Evolutionary conservation across 2,329 filamentous ascomycete species (phyloP), one percentile per base, ranked within the genome.

Genomic region (Calonectria crousiana): DNA sequence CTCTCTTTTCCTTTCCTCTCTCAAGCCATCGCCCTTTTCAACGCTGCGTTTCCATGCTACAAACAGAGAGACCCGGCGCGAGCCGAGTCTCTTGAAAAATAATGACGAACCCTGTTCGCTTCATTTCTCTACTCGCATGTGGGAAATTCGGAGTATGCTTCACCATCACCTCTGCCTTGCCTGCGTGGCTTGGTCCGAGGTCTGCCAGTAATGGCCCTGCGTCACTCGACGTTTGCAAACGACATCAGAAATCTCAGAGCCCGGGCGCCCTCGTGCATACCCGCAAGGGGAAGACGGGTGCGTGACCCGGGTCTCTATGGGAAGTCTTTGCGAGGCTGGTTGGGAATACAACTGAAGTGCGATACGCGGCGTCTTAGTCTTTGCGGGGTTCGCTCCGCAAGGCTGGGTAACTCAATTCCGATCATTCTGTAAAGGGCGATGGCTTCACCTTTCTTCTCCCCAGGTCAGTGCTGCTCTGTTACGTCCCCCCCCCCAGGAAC

Each of bases 141-240:
- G 95, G 95, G 95, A 97, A 97, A 97, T 96, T 97, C 95, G 95
- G 95, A 97, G 95, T 94, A 97, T 93, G 96, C 94, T 96, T 94
- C 95, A 84, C 78, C 70, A 75, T 82, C 84, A 83, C 77, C 81
- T 84, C 41, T 72, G 41, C 60, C 60, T 34, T 14, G 28, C 28
- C 60, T 71, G 16, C 20, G 18, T 16, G 62, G 53, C 58, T 49
- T 67, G 56, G 84, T 82, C 83, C 85, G 80, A 83, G 88, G 87
- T 89, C 95, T 94, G 93, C 94, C 93, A 92, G 94, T 90, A 90
- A 96, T 94, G 94, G 94, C 90, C 93, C 93, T 91, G 91, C 94
- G 94, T 94, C 93, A 94, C 84, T 84, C 86, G 89, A 92, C 93
- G 94, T 91, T 90, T 95, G 94, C 93, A 95, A 92, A 89, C 88